Evolutionary conservation across 225 moss, liverwort and hornwort genomes (phyloP), one percentile per base, ranked within the genome.

Genomic region (Sphagnum contortum): DNA sequence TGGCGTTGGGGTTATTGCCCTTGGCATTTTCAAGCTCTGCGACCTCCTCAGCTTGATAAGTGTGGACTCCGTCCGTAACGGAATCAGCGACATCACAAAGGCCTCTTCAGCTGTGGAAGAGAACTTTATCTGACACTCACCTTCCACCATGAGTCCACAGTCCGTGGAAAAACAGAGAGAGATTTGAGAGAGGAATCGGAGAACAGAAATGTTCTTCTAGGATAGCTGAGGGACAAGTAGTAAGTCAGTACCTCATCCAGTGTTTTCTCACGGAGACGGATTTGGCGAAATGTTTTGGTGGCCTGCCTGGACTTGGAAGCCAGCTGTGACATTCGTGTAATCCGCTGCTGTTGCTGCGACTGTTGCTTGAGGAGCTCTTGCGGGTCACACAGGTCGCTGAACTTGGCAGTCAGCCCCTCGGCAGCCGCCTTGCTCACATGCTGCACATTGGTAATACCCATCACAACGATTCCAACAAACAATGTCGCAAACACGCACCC

Each of bases 361-460:
- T 75, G 80, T 8, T 70, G 44, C 59, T 56, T 76, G 46, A 68
- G 61, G 59, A 77, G 64, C 53, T 75, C 80, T 49, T 77, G 83
- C 44, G 83, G 80, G 44, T 84, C 80, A 57, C 83, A 80, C 44
- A 84, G 47, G 8, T 84, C 83, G 3, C 68, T 66, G 60, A 84
- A 77, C 12, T 80, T 77, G 0, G 77, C 80, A 48, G 52, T 84
- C 53, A 80, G 47, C 2, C 75, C 75, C 70, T 80, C 77, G 50
- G 83, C 80, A 0, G 83, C 80, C 6, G 80, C 83, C 48, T 8
- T 65, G 12, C 75, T 72, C 56, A 80, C 83, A 3, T 72, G 74
- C 66, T 80, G 83, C 0, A 84, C 75, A 55, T 45, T 73, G 49
- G 73, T 75, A 2, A 80, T 65, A 48, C 66, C 75, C 80, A 84